Percentiles rank a stretch among this genome's conserved stretches.
These are phyloP conservation scores for Teunomyces kruisii DNA, from an alignment of 805 yeast genomes.

Conservation along the genomic window DNA sequence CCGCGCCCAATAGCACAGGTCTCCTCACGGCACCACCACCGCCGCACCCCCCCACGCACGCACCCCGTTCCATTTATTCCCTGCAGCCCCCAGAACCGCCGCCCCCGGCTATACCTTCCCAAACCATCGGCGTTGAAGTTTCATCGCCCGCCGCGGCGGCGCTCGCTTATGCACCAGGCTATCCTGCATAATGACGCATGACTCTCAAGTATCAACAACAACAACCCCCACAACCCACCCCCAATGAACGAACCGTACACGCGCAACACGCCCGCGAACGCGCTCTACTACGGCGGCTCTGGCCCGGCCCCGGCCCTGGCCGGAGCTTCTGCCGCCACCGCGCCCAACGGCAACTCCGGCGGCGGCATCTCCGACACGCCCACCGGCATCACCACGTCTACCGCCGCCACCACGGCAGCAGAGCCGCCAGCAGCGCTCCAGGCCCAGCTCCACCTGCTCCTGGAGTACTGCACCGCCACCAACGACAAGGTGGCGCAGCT, in stretches of 20 bases:
- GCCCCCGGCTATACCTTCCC: neutral
- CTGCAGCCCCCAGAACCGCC: neutral
- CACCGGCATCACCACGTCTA: constrained; percentile 1
- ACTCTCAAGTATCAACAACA: neutral
- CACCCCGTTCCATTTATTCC: no score
- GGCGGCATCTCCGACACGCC: neutral
- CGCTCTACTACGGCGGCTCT: constrained; percentile 2
- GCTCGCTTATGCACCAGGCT: neutral
- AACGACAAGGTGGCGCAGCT: constrained; percentile 22
- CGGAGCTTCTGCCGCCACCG: neutral
- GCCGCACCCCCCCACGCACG: no score
- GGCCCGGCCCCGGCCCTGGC: neutral
- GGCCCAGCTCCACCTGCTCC: constrained; percentile 16
- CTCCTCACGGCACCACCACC: no score
- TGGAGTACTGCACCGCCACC: constrained; percentile 16
- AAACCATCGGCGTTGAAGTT: neutral
- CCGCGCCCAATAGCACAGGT: no score
- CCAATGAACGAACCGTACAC: constrained; percentile 7
- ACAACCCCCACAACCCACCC: neutral
- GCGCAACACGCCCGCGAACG: constrained; percentile 5
- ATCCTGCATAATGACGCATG: neutral
- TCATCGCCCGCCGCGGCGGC: neutral
- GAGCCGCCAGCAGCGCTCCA: neutral
- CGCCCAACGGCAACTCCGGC: constrained; percentile 1
- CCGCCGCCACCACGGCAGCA: neutral